phyloP scores from a whole-genome alignment of 306 rosid species.

The Corylus heterophylla region DNA sequence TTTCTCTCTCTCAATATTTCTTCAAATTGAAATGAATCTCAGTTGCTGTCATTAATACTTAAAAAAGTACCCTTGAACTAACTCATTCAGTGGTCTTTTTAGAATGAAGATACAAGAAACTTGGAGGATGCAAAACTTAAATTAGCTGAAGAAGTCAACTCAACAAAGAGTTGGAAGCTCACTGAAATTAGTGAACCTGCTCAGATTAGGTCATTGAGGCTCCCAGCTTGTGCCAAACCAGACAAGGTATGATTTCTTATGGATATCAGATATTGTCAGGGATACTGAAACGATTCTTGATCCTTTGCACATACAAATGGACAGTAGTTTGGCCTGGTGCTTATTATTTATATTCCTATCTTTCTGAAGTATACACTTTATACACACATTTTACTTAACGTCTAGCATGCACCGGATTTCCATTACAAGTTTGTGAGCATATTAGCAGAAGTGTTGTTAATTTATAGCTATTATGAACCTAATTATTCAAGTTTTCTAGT shows the following conservation, averaged over 20 bases:
- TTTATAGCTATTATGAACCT: background rate
- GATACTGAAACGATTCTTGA: background rate
- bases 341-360: background rate
- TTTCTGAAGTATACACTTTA: background rate
- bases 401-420: background rate
- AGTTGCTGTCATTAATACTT: background rate
- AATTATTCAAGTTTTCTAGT: slow-evolving; percentile 5
- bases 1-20: background rate
- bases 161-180: slow-evolving; percentile 28
- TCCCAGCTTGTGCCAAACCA: slow-evolving; percentile 3
- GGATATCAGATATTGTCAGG: background rate
- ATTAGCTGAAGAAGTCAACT: slow-evolving; percentile 1
- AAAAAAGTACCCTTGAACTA: background rate
- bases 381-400: background rate
- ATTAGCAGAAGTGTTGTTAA: background rate
- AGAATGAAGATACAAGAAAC: slow-evolving; percentile 9
- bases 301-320: background rate
- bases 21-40: background rate
- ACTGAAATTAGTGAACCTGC: slow-evolving; percentile 32
- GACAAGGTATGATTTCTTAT: slow-evolving; percentile 3
- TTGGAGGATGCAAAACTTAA: slow-evolving; percentile 4
- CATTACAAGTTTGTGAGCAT: background rate
- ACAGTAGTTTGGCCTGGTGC: background rate
- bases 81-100: background rate
- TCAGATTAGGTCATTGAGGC: slow-evolving; percentile 27